Evolutionary conservation across 257 asterid species (phyloP), one percentile per base, ranked within the genome.

Genomic region (Capsicum rhomboideum): DNA sequence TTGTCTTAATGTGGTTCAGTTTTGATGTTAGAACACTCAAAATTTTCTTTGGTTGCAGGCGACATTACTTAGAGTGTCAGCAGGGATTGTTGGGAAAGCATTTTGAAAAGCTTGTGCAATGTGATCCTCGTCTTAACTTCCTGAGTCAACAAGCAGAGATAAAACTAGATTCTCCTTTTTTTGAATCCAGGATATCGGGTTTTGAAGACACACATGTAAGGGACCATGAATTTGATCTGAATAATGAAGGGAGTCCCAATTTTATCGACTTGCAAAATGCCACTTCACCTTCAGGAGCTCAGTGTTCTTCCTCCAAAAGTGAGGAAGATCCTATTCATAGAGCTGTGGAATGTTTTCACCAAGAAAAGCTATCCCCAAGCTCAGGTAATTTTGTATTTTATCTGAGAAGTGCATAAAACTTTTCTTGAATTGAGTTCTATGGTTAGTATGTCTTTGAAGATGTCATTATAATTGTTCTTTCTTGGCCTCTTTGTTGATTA

Each of bases 101-200:
- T 88, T 93, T 93, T 87, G 99, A 97, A 84, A 97, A 95, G 89
- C 98, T 97, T 64, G 83, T 88, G 79, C 99, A 93, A 20, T 97
- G 99, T 54, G 99, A 97, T 89, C 98, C 98, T 46, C 99, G 99
- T 63, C 91, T 95, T 89, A 89, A 93, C 87, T 91, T 89, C 82
- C 92, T 97, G 58, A 95, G 99, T 87, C 99, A 93, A 88, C 95
- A 95, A 90, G 95, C 91, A 69, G 98, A 96, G 86, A 89, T 88
- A 54, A 84, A 85, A 21, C 52, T 92, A 69, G 98, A 94, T 71
- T 88, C 97, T 85, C 98, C 98, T 34, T 90, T 86, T 87, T 94
- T 94, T 88, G 98, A 94, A 79, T 88, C 97, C 63, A 88, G 88
- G 85, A 58, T 79, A 4, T 82, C 94, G 49, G 89, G 83, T 66